Base-by-base conservation (phyloP, 257 asterid genomes). In the Craterostigma plantagineum region DNA sequence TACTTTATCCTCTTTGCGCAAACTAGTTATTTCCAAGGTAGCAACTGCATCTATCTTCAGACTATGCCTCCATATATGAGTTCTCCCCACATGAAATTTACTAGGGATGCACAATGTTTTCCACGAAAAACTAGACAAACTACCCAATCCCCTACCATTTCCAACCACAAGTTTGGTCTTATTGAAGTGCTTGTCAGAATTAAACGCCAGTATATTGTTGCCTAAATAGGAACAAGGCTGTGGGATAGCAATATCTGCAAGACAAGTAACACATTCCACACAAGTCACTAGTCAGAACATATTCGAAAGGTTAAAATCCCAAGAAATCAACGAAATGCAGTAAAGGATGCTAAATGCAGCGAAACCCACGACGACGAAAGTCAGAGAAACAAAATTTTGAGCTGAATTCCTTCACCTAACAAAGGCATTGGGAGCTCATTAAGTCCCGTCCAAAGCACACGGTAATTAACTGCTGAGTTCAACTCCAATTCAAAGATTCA, bases 351-450 rank as follows among this genome's bases (percentile, higher is more conserved):
- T 11, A 46, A 30, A 10, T n/a, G 33, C 16, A 14, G 9, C 36
- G 38, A 43, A n/a, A 43, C 6, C 2, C 16, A 9, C 48, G 9
- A 33, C 1, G 33, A 16, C 18, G 40, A 13, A 37, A 33, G 52
- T 11, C 34, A 41, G 51, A 39, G 8, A 35, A 23, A 43, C n/a
- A 10, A 23, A 30, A 14, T 12, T n/a, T 54, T 6, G 12, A 7
- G 14, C 38, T 11, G 6, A 23, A 23, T 6, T 11, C 0, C 13
- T 30, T 58, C 46, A 87, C 93, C 92, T 73, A 74, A 63, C 60
- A 82, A 76, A 76, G 84, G 87, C 98, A 87, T 87, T 92, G 75
- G 72, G 52, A 63, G 92, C 81, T 76, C 98, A 87, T 82, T 60
- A 85, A 81, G 63, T 66, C 30, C 30, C 30, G n/a, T n/a, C 30